Conservation (phyloP, 2,329 filamentous ascomycete genomes). For the Monosporascus sp. region DNA sequence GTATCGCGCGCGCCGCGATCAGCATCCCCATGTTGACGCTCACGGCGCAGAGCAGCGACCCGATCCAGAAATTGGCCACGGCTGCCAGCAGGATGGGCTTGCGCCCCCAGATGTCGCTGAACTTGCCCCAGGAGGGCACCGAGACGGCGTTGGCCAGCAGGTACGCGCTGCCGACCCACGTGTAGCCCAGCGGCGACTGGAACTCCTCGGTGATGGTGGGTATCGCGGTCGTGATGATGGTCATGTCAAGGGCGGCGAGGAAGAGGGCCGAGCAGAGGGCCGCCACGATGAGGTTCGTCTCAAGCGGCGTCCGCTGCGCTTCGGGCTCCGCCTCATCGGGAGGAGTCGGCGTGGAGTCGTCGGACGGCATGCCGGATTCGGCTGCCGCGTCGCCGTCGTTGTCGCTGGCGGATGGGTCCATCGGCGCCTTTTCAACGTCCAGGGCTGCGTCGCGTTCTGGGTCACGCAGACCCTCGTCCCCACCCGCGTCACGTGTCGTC, state of each 20-base stretch:
- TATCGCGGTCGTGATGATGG: slow-evolving; percentile 62
- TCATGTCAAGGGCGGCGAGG: slow-evolving; percentile 51
- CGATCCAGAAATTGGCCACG: slow-evolving; percentile 48
- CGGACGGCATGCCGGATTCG: neutral
- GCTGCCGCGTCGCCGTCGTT: slow-evolving; percentile 1
- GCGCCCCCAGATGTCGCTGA: slow-evolving; percentile 54
- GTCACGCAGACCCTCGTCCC: neutral
- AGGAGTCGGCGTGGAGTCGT: neutral
- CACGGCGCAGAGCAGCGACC: slow-evolving; percentile 49
- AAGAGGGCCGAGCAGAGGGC: slow-evolving; percentile 36
- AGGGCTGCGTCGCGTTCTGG: neutral
- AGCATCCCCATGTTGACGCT: slow-evolving; percentile 46
- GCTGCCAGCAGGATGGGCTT: slow-evolving; percentile 48
- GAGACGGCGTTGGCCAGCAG: slow-evolving; percentile 63
- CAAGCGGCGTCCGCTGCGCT: slow-evolving; percentile 18
- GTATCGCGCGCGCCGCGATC: slow-evolving; percentile 49
- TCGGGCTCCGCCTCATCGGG: slow-evolving; percentile 7
- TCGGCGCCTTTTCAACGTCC: neutral
- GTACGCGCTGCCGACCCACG: slow-evolving; percentile 73
- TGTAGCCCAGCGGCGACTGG: slow-evolving; percentile 62
- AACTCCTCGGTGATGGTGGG: slow-evolving; percentile 62
- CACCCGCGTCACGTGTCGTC: neutral
- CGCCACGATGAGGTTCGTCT: slow-evolving; percentile 26
- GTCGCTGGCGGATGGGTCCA: neutral
- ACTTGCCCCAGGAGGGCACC: slow-evolving; percentile 64